Percentiles rank a stretch among this genome's conserved stretches.
Conservation (phyloP, 208 protist species). For the Herpetomonas tarakana region DNA sequence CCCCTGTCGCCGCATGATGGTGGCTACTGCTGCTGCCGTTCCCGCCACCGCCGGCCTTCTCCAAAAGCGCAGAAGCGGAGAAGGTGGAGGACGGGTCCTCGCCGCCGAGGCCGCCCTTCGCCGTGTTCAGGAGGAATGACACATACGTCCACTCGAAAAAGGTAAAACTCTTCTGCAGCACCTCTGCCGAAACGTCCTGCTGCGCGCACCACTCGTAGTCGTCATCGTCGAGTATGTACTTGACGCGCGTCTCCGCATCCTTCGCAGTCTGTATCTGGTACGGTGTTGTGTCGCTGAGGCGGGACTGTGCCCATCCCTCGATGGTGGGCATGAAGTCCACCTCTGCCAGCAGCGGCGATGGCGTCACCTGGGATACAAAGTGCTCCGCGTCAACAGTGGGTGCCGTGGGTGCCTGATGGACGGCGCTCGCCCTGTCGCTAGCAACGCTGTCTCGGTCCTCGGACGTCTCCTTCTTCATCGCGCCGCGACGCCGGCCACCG, state of each 20-base stretch:
- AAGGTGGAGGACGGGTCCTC: background rate
- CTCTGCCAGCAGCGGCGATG: constrained; percentile 9
- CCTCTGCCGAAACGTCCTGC: constrained; percentile 20
- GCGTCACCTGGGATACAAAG: constrained; percentile 5
- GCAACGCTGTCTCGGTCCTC: background rate
- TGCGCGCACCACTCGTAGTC: constrained; percentile 66
- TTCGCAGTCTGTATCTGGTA: constrained; percentile 40
- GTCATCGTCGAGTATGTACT: constrained; percentile 61
- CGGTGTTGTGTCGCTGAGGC: constrained; percentile 23
- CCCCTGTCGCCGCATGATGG: background rate
- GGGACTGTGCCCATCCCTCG: constrained; percentile 27
- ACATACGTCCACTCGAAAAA: constrained; percentile 69
- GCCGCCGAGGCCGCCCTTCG: background rate
- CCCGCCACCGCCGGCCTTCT: background rate
- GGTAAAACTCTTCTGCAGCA: constrained; percentile 50
- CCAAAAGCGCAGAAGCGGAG: background rate
- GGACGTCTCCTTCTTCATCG: constrained; percentile 1
- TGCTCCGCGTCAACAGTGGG: background rate
- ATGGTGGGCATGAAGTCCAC: background rate
- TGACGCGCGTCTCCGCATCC: constrained; percentile 42
- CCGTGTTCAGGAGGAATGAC: constrained; percentile 24
- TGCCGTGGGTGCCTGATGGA: background rate
- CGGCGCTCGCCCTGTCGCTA: too few relatives aligned
- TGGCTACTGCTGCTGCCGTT: background rate
- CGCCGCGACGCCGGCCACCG: background rate